These are phyloP conservation scores for Epichloe aotearoae DNA, from an alignment of 2,329 filamentous ascomycete genomes.

Conservation along the genomic window DNA sequence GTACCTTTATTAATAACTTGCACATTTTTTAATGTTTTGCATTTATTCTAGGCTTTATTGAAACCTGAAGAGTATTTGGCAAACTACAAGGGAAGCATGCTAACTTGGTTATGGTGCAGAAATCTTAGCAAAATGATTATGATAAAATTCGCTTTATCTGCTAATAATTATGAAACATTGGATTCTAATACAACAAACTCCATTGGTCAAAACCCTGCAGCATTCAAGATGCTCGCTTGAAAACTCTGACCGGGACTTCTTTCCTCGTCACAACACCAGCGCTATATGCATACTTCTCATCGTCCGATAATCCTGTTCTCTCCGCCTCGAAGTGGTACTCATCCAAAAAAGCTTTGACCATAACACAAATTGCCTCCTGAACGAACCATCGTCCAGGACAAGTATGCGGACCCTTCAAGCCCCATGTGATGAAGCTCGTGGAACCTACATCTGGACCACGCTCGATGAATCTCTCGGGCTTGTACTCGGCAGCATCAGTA, in stretches of 20 bases:
- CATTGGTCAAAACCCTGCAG: too few species aligned
- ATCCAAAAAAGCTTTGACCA: neutral
- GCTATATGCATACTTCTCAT: neutral
- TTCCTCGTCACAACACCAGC: neutral
- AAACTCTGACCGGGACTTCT: neutral
- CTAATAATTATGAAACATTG: too few species aligned
- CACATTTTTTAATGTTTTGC: too few species aligned
- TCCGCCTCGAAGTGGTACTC: neutral
- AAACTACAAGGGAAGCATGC: too few species aligned
- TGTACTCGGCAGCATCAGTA: neutral
- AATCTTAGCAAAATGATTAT: too few species aligned
- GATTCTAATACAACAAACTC: too few species aligned
- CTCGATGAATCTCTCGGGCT: neutral
- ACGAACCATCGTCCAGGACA: neutral
- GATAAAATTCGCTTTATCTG: too few species aligned
- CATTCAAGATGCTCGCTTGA: neutral
- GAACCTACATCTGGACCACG: neutral
- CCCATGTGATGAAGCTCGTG: neutral
- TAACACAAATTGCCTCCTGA: neutral
- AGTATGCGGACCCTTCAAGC: neutral
- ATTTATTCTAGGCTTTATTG: too few species aligned
- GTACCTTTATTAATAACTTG: too few species aligned
- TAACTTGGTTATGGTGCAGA: too few species aligned
- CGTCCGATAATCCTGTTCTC: neutral
- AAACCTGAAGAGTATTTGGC: too few species aligned